phyloP scores from a whole-genome alignment of 2,329 filamentous ascomycete genomes.

The Tothia fuscella region DNA sequence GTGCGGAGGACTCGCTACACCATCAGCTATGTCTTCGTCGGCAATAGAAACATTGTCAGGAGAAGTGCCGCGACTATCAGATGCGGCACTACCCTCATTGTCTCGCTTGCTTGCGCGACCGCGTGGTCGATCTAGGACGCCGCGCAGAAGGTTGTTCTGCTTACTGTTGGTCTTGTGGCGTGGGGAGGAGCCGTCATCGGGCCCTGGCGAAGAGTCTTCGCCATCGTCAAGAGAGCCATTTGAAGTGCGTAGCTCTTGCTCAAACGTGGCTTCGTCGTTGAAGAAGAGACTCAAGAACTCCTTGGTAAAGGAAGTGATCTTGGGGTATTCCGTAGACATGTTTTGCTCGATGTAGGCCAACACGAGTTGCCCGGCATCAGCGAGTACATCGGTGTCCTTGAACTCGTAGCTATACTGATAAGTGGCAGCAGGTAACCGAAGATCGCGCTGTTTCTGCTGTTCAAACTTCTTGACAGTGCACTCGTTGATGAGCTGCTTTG shows the following conservation, averaged over 20 bases:
- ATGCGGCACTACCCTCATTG: conserved; percentile 68
- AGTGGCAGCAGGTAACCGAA: conserved; percentile 46
- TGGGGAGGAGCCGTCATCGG: conserved; percentile 58
- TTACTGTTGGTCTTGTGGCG: conserved; percentile 56
- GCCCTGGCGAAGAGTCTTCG: conserved; percentile 32
- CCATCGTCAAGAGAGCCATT: conserved; percentile 5
- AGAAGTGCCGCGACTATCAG: conserved; percentile 76
- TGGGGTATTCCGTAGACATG: conserved; percentile 30
- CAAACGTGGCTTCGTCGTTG: conserved; percentile 43
- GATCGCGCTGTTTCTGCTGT: conserved; percentile 59
- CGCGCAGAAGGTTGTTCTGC: conserved; percentile 68
- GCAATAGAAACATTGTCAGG: conserved; percentile 68
- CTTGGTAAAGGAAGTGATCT: conserved; percentile 34
- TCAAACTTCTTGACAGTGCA: conserved; percentile 92
- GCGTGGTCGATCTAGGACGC: conserved; percentile 67
- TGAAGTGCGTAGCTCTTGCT: conserved; percentile 16
- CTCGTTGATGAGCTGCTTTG: conserved; percentile 79
- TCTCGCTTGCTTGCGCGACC: conserved; percentile 39
- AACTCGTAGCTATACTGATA: conserved; percentile 71
- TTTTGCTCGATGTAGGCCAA: conserved; percentile 32
- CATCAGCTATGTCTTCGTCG: conserved; percentile 59
- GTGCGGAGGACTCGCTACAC: conserved; percentile 15
- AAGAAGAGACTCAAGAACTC: conserved; percentile 41
- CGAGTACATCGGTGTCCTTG: conserved; percentile 41
- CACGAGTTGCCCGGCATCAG: conserved; percentile 35